These are phyloP conservation scores for Nannochloris sp. DNA, from an alignment of 139 green algal species.

Conservation along the genomic window DNA sequence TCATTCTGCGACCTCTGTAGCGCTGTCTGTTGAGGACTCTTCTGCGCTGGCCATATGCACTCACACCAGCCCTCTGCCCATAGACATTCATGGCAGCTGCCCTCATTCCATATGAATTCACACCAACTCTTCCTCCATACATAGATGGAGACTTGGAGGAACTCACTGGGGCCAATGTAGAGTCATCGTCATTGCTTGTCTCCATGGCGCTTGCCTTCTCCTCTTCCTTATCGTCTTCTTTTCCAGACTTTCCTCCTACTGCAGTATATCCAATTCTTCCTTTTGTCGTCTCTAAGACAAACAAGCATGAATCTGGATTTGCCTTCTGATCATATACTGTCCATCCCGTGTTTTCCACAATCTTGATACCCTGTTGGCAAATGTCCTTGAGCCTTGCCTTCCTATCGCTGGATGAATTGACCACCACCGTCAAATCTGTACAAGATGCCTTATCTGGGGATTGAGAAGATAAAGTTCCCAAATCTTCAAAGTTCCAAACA, in stretches of 20 bases:
- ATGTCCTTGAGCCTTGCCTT: slow-evolving; percentile 8
- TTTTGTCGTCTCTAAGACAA: neutral
- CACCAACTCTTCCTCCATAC: too few relatives aligned
- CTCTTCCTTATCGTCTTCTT: neutral
- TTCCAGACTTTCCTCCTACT: neutral
- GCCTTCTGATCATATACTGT: slow-evolving; percentile 4
- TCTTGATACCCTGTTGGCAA: slow-evolving; percentile 10
- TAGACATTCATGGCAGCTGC: too few relatives aligned
- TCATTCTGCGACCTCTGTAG: too few relatives aligned
- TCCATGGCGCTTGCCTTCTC: neutral
- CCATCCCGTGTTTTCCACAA: slow-evolving; percentile 8
- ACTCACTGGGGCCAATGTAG: too few relatives aligned
- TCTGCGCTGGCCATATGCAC: slow-evolving; percentile 1
- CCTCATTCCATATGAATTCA: too few relatives aligned
- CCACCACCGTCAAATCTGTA: neutral
- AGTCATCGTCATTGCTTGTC: too few relatives aligned
- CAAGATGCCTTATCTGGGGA: neutral
- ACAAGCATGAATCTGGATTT: neutral
- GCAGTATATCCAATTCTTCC: neutral
- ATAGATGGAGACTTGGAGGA: too few relatives aligned
- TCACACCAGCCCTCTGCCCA: too few relatives aligned
- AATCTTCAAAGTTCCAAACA: slow-evolving; percentile 1
- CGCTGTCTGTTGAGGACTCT: neutral
- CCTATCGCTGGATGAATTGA: neutral
- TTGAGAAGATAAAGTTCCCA: neutral